phyloP scores from a whole-genome alignment of 208 protist species.

The Trypanosoma lewisi region DNA sequence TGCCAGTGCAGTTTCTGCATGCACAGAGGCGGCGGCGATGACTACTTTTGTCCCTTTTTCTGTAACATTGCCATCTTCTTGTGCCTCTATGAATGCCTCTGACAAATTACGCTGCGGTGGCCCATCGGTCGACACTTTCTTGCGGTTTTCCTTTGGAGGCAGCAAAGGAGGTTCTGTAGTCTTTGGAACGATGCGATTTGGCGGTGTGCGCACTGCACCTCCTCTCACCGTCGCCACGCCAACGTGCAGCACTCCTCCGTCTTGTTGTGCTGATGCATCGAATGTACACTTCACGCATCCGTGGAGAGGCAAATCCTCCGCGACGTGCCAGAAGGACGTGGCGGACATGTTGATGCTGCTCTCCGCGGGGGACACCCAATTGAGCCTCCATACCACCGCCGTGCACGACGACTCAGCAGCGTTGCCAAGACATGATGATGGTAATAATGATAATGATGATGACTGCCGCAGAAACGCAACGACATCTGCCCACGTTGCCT shows the following conservation, averaged over 20 bases:
- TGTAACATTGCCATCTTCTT: not conserved
- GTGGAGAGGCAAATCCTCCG: not conserved
- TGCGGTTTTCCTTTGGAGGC: not conserved
- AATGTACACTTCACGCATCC: constrained; percentile 14
- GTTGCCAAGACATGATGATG: not conserved
- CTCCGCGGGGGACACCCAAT: constrained; percentile 3
- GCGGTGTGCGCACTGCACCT: constrained; percentile 6
- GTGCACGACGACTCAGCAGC: not conserved
- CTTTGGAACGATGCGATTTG: not conserved
- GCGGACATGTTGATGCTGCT: constrained; percentile 1
- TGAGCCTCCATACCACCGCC: constrained; percentile 10
- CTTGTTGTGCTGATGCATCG: not conserved
- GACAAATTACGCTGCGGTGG: constrained; percentile 6
- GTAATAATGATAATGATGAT: no score
- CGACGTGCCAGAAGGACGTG: constrained; percentile 10
- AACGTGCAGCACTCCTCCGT: not conserved
- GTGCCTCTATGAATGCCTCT: constrained; percentile 11
- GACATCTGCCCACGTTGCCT: constrained; percentile 27
- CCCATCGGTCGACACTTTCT: not conserved
- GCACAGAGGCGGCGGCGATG: not conserved
- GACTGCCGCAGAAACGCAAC: constrained; percentile 4
- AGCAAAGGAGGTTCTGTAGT: constrained; percentile 11
- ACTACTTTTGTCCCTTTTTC: not conserved
- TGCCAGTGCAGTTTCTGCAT: not conserved
- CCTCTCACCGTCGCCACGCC: not conserved